A percentile compares a stretch with the other conserved stretches of the same genome.
Conservation (phyloP, 140 eudicot species). For the Bidens hawaiensis region DNA sequence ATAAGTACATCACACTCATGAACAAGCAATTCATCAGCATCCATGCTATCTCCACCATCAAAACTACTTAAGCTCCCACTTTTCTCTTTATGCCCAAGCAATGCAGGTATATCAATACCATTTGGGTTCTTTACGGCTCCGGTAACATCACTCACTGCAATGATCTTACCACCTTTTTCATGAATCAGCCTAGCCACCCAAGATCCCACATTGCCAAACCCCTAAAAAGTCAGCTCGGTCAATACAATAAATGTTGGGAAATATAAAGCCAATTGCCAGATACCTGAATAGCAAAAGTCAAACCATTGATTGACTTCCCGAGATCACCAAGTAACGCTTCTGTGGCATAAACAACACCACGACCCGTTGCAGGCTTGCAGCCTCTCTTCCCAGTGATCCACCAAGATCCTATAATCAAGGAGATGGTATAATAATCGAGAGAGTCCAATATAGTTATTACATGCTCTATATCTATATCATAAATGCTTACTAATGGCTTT, state of each 20-base stretch:
- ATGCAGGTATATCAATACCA: slow-evolving; percentile 62
- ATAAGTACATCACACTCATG: slow-evolving; percentile 83
- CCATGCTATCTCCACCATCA: slow-evolving; percentile 63
- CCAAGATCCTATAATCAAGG: slow-evolving; percentile 58
- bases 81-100: slow-evolving; percentile 47
- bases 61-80: slow-evolving; percentile 49
- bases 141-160: slow-evolving; percentile 83
- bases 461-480: neutral
- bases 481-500: slow-evolving; percentile 65
- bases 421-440: neutral
- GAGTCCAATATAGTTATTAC: neutral
- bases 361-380: slow-evolving; percentile 91
- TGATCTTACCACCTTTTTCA: slow-evolving; percentile 66
- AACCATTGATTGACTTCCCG: slow-evolving; percentile 55
- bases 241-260: neutral
- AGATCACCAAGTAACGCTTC: slow-evolving; percentile 67
- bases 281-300: slow-evolving; percentile 76
- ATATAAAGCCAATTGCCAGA: neutral
- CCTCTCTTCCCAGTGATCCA: slow-evolving; percentile 78
- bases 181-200: slow-evolving; percentile 74
- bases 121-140: slow-evolving; percentile 63
- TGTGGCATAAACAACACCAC: slow-evolving; percentile 68
- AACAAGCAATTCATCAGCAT: slow-evolving; percentile 53
- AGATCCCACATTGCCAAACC: slow-evolving; percentile 84
- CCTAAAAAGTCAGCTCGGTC: slow-evolving; percentile 36